Evolutionary conservation across 345 rosid species (phyloP).

Genomic region (Arabidopsis thaliana): DNA sequence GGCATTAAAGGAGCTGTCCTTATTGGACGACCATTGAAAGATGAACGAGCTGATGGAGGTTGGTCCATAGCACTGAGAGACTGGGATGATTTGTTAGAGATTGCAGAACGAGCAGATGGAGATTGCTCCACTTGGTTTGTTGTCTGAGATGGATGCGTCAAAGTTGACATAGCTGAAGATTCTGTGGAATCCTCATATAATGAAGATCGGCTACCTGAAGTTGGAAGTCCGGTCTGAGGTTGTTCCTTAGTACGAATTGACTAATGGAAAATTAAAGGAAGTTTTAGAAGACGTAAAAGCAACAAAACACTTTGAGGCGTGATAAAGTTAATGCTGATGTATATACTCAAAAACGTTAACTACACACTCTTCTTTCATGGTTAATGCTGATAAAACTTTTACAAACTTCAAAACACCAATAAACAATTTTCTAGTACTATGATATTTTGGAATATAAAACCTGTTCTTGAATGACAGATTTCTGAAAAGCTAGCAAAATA

Average conservation of each 20-base stretch:
- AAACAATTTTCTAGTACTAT: neutral
- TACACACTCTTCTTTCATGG: slow-evolving; percentile 4
- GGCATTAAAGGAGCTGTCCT: slow-evolving; percentile 58
- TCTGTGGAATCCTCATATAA: slow-evolving; percentile 46
- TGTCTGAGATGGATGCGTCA: slow-evolving; percentile 50
- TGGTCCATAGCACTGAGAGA: slow-evolving; percentile 50
- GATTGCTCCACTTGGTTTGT: slow-evolving; percentile 52
- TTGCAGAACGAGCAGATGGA: slow-evolving; percentile 48
- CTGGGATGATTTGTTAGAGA: slow-evolving; percentile 48
- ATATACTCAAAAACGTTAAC: neutral
- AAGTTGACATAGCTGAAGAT: slow-evolving; percentile 44
- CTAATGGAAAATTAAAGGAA: slow-evolving; percentile 48
- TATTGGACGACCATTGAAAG: slow-evolving; percentile 53
- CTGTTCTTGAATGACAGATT: neutral
- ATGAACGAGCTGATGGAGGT: slow-evolving; percentile 61
- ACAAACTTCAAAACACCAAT: slow-evolving; percentile 13
- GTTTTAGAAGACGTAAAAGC: slow-evolving; percentile 21
- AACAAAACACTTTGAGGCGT: slow-evolving; percentile 12
- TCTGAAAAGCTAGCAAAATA: slow-evolving; percentile 5
- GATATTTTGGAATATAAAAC: neutral
- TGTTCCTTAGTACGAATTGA: slow-evolving; percentile 70
- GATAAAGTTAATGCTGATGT: slow-evolving; percentile 14
- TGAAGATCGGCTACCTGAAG: slow-evolving; percentile 50
- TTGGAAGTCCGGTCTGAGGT: slow-evolving; percentile 52
- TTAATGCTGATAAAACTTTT: neutral